phyloP scores from a whole-genome alignment of 2,329 filamentous ascomycete species.

The Dryadomyces quercivorus region DNA sequence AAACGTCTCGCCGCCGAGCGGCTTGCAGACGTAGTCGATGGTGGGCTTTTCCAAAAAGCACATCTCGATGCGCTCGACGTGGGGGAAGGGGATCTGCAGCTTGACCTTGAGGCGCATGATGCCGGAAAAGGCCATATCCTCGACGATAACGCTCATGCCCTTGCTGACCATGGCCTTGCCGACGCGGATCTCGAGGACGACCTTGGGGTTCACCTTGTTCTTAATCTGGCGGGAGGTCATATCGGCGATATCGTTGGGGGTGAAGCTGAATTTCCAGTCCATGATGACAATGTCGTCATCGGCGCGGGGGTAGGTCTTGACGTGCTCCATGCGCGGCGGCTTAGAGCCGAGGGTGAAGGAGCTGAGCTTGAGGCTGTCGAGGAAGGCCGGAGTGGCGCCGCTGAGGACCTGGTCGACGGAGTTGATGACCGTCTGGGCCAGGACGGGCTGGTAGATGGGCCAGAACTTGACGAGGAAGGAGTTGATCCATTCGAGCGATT shows the following conservation, averaged over 20 bases:
- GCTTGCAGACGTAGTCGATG: constrained; percentile 97
- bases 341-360: constrained; percentile 91
- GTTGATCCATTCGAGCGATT: constrained; percentile 98
- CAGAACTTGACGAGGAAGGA: constrained; percentile 98
- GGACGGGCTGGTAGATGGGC: constrained; percentile 93
- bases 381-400: constrained; percentile 77
- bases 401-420: constrained; percentile 94
- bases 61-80: constrained; percentile 89
- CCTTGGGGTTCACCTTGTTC: constrained; percentile 94
- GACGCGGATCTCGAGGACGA: constrained; percentile 86
- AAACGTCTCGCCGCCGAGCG: constrained; percentile 85
- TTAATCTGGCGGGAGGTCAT: constrained; percentile 82
- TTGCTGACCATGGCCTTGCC: constrained; percentile 97
- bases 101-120: constrained; percentile 97
- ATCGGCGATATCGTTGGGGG: constrained; percentile 84
- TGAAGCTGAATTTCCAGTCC: constrained; percentile 99
- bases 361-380: constrained; percentile 88
- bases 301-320: constrained; percentile 94
- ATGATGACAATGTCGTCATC: constrained; percentile 94
- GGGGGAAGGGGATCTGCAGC: constrained; percentile 88
- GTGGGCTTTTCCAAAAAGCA: constrained; percentile 81
- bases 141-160: constrained; percentile 91
- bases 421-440: constrained; percentile 83
- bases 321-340: constrained; percentile 89
- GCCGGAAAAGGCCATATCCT: constrained; percentile 93